A percentile compares a stretch with the other conserved stretches of the same genome.
These are phyloP conservation scores for Botrytis cinerea DNA, from an alignment of 2,329 filamentous ascomycete genomes.

Conservation along the genomic window DNA sequence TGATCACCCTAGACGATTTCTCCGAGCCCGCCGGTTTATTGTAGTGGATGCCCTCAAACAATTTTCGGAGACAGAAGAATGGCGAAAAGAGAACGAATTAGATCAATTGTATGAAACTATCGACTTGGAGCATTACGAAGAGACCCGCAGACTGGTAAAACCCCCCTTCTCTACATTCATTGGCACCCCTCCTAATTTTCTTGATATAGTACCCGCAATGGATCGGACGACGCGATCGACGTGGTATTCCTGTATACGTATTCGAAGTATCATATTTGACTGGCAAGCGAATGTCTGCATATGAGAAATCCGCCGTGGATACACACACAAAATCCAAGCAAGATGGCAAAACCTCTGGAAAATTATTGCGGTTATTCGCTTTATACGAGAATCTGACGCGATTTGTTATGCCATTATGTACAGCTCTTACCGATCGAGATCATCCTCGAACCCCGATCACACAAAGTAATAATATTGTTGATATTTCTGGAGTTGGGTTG, in stretches of 20 bases:
- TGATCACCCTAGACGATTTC: slow-evolving; percentile 64
- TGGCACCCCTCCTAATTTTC: slow-evolving; percentile 24
- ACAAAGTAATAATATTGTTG: slow-evolving; percentile 91
- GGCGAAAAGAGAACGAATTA: slow-evolving; percentile 78
- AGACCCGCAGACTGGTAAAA: slow-evolving; percentile 71
- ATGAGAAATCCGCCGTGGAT: slow-evolving; percentile 64
- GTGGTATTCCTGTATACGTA: slow-evolving; percentile 89
- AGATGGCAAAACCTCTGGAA: slow-evolving; percentile 67
- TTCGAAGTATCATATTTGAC: slow-evolving; percentile 85
- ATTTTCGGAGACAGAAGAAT: slow-evolving; percentile 86
- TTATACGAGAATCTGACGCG: slow-evolving; percentile 90
- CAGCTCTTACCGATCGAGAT: slow-evolving; percentile 70
- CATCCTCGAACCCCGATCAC: slow-evolving; percentile 83
- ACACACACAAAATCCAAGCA: slow-evolving; percentile 62
- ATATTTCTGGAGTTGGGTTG: slow-evolving; percentile 83
- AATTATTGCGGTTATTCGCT: slow-evolving; percentile 83
- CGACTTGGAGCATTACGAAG: slow-evolving; percentile 80
- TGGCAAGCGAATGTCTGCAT: slow-evolving; percentile 75
- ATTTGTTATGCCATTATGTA: slow-evolving; percentile 84
- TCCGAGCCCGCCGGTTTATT: slow-evolving; percentile 81
- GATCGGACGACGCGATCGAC: slow-evolving; percentile 85
- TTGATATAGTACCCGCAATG: slow-evolving; percentile 80
- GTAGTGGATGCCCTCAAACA: slow-evolving; percentile 76
- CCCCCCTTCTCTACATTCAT: slow-evolving; percentile 29
- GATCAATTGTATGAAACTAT: slow-evolving; percentile 83